Percentiles rank a stretch among this genome's conserved stretches.
These are phyloP conservation scores for Colletotrichum sp. DNA, from an alignment of 2,329 filamentous ascomycete genomes.

Conservation along the genomic window DNA sequence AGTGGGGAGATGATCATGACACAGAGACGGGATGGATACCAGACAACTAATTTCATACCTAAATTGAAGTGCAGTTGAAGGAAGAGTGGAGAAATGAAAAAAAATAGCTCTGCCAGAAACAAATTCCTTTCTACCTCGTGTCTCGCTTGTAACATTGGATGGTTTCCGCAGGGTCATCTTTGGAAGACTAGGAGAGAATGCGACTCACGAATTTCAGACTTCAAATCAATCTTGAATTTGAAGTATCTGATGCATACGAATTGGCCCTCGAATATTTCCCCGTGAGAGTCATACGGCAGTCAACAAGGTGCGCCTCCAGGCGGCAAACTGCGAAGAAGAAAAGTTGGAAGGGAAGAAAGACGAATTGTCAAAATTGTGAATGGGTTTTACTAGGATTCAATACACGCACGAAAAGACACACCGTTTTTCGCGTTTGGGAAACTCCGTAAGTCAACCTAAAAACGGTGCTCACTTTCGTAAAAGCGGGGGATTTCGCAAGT, in stretches of 20 bases:
- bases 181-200: neutral
- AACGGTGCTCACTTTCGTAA: neutral
- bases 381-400: neutral
- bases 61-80: neutral
- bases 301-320: too few species aligned
- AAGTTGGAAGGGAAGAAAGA: too few species aligned
- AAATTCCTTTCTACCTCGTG: neutral
- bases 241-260: neutral
- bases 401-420: neutral
- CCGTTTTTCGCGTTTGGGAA: neutral
- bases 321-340: too few species aligned
- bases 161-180: neutral
- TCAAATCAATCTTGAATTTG: neutral
- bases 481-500: neutral
- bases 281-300: too few species aligned
- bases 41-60: neutral
- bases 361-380: neutral
- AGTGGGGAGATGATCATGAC: neutral
- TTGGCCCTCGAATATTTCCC: too few species aligned
- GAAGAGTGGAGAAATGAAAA: neutral
- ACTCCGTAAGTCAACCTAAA: neutral
- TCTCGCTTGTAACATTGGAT: neutral
- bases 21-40: neutral
- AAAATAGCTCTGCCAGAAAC: neutral
- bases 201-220: neutral